Evolutionary conservation across 768 basidiomycete genomes (phyloP).

Genomic region (Crucibulum laeve): DNA sequence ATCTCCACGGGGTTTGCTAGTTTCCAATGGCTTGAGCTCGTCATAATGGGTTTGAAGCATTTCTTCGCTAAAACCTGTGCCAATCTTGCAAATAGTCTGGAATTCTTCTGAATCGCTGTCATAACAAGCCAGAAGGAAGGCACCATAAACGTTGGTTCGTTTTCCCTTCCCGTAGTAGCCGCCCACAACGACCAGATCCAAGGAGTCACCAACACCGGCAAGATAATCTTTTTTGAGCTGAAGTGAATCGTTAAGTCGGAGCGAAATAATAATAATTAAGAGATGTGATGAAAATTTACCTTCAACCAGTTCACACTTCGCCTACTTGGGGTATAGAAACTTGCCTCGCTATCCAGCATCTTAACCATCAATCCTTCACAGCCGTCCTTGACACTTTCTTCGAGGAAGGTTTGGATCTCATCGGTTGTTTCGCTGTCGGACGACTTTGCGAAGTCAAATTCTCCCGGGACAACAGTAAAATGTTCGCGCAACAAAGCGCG

Average conservation of each 20-base stretch:
- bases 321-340: slow-evolving; percentile 93
- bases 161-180: slow-evolving; percentile 98
- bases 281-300: slow-evolving; percentile 42
- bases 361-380: slow-evolving; percentile 99
- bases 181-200: slow-evolving; percentile 96
- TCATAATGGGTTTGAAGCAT: slow-evolving; percentile 75
- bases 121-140: slow-evolving; percentile 96
- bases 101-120: slow-evolving; percentile 91
- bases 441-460: slow-evolving; percentile 91
- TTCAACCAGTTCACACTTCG: slow-evolving; percentile 98
- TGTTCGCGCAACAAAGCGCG: slow-evolving; percentile 73
- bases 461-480: slow-evolving; percentile 79
- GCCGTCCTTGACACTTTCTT: slow-evolving; percentile 96
- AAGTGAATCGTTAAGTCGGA: slow-evolving; percentile 3
- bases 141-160: slow-evolving; percentile 95
- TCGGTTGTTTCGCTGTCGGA: slow-evolving; percentile 88
- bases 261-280: not conserved
- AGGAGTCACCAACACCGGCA: slow-evolving; percentile 92
- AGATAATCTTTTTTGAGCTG: slow-evolving; percentile 99
- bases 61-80: slow-evolving; percentile 97
- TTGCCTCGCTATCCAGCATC: slow-evolving; percentile 89
- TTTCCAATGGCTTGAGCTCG: slow-evolving; percentile 76
- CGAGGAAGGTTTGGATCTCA: slow-evolving; percentile 91
- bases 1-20: slow-evolving; percentile 68
- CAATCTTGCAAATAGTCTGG: slow-evolving; percentile 98